Conservation (phyloP, 2,329 filamentous ascomycete species). For the Triangularia verruculosa region DNA sequence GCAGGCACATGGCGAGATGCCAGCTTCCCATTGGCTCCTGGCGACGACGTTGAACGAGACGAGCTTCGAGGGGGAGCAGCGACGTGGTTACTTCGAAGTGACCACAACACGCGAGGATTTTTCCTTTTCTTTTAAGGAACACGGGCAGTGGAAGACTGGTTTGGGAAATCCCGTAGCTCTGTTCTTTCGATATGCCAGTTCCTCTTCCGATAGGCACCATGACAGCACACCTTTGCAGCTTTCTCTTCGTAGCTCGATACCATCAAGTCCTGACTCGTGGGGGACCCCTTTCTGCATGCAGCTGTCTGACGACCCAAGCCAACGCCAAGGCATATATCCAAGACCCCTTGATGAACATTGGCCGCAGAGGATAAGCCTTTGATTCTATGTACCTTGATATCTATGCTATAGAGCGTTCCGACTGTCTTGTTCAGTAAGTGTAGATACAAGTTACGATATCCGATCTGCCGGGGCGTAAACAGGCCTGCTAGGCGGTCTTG, state of each 20-base stretch:
- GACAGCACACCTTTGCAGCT: not conserved
- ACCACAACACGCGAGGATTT: not conserved
- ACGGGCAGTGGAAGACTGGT: not conserved
- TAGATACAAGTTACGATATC: not conserved
- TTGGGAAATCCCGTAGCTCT: not conserved
- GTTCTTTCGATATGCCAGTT: not conserved
- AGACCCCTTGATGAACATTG: not conserved
- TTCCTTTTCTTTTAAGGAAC: not conserved
- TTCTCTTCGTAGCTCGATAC: not conserved
- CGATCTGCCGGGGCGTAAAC: not conserved
- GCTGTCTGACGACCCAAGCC: not conserved
- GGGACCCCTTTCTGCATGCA: not conserved
- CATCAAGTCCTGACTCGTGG: not conserved
- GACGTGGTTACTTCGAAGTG: not conserved
- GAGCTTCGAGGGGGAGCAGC: not conserved
- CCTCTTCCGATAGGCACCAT: not conserved
- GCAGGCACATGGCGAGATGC: constrained; percentile 22
- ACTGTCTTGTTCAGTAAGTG: not conserved
- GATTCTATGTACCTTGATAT: not conserved
- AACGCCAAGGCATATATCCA: not conserved
- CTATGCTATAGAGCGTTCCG: not conserved
- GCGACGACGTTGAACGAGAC: not conserved
- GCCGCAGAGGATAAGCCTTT: not conserved
- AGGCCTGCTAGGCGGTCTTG: not conserved
- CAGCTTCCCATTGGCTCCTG: constrained; percentile 22